Evolutionary conservation across 2,329 filamentous ascomycete genomes (phyloP), one percentile per base, ranked within the genome.

Genomic region (Claviceps purpurea): DNA sequence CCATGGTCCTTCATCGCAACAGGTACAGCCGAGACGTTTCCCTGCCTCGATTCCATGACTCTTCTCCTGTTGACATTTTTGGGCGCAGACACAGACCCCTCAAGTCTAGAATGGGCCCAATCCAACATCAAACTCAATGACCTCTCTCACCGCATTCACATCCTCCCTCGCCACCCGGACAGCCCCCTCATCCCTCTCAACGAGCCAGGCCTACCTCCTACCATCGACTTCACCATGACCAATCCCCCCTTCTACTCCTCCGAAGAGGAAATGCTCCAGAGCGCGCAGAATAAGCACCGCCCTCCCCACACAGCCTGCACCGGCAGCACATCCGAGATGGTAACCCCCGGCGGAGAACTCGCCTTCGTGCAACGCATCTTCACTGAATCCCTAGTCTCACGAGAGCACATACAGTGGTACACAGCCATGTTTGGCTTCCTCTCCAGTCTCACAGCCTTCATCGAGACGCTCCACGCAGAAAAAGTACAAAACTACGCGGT

Each of bases 161-260:
- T 95, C 0, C 60, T 88, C 0, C 65, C 75, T 42, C 81, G 81
- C 1, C 65, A 70, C 0, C 58, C 70, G 0, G 62, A 69, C 0
- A 78, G 76, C 39, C 59, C 70, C 0, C 69, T 96, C 1, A 74
- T 97, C 5, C 82, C 85, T 0, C 62, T 89, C 0, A 71, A 81
- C 41, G 73, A 73, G 0, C 62, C 82, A 1, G 67, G 65, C 22
- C 63, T 78, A 4, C 63, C 69, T 7, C 62, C 56, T 3, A 73
- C 95, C 45, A 73, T 95, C 44, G 84, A 91, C 63, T 96, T 97
- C 64, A 82, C 80, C 54, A 94, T 97, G 82, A 91, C 85, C 57
- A 98, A 98, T 59, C 93, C 93, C 0, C 93, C 93, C 0, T 98
- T 98, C 69, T 97, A 96, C 70, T 67, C 74, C n/a, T 89, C 87